phyloP scores from a whole-genome alignment of 805 yeast genomes.

The Kodamaea hsintzibuensis region DNA sequence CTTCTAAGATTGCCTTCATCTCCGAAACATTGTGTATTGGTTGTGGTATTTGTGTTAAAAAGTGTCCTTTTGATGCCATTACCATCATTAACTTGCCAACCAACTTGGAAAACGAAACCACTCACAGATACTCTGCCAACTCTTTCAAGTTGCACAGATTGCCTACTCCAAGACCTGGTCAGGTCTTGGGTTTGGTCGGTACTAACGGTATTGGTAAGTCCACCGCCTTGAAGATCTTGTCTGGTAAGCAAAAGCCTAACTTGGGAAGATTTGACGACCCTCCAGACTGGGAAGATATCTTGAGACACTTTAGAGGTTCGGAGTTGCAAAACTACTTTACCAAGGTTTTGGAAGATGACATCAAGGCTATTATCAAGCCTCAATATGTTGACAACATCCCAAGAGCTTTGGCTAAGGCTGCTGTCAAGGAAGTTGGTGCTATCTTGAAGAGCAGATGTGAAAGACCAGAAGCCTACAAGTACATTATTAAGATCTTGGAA shows the following conservation, averaged over 20 bases:
- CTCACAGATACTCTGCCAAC: constrained; percentile 97
- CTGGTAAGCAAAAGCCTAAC: constrained; percentile 97
- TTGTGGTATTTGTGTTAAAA: constrained; percentile 99
- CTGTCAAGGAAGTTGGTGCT: constrained; percentile 82
- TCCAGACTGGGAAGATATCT: constrained; percentile 95
- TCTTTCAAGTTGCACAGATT: constrained; percentile 95
- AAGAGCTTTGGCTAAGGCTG: constrained; percentile 87
- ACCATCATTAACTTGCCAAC: constrained; percentile 95
- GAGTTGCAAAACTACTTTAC: constrained; percentile 96
- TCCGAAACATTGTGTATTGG: constrained; percentile 95
- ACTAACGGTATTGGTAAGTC: constrained; percentile 99
- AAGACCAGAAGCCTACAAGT: constrained; percentile 65
- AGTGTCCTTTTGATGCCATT: constrained; percentile 97
- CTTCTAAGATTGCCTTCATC: constrained; percentile 89
- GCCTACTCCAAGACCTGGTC: constrained; percentile 99
- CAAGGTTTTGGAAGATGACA: constrained; percentile 87
- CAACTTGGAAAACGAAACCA: constrained; percentile 85
- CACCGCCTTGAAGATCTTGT: constrained; percentile 93
- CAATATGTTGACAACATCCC: constrained; percentile 98
- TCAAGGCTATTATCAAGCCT: constrained; percentile 97
- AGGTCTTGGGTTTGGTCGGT: constrained; percentile 96
- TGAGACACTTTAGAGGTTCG: constrained; percentile 91
- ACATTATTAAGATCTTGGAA: constrained; percentile 70
- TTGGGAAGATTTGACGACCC: constrained; percentile 93
- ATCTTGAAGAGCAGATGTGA: constrained; percentile 76